Evolutionary conservation across 1,139 yeast genomes (phyloP).

Genomic region (Sugiyamaella novakii): DNA sequence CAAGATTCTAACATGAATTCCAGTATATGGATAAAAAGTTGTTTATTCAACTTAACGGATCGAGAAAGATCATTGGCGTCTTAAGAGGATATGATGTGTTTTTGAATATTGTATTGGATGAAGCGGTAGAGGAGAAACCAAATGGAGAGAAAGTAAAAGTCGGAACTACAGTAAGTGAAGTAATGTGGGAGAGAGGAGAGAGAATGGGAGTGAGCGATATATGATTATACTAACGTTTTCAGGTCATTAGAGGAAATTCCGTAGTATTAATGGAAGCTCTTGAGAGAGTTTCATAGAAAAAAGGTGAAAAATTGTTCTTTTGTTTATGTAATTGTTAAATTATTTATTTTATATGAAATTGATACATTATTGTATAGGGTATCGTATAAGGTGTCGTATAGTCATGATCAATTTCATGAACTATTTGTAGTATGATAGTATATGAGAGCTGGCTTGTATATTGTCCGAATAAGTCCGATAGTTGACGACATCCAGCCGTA

Average conservation of each 20-base stretch:
- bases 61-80: conserved; percentile 70
- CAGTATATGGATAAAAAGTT: conserved; percentile 76
- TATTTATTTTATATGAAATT: conserved; percentile 6
- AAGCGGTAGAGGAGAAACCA: conserved; percentile 63
- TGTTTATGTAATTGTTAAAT: background rate
- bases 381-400: no score
- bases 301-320: background rate
- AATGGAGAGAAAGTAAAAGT: conserved; percentile 55
- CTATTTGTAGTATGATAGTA: no score
- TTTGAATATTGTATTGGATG: conserved; percentile 70
- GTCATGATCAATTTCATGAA: no score
- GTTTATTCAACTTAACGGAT: conserved; percentile 69
- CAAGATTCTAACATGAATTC: background rate
- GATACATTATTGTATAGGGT: background rate
- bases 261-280: conserved; percentile 47
- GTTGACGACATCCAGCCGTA: no score
- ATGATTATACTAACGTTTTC: conserved; percentile 8
- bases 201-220: no score
- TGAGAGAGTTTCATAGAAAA: conserved; percentile 32
- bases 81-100: conserved; percentile 81
- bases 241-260: conserved; percentile 49
- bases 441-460: no score
- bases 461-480: no score
- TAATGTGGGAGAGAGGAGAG: no score
- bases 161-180: conserved; percentile 54